These are phyloP conservation scores for Fusarium sp. DNA, from an alignment of 2,329 filamentous ascomycete species.

Conservation along the genomic window DNA sequence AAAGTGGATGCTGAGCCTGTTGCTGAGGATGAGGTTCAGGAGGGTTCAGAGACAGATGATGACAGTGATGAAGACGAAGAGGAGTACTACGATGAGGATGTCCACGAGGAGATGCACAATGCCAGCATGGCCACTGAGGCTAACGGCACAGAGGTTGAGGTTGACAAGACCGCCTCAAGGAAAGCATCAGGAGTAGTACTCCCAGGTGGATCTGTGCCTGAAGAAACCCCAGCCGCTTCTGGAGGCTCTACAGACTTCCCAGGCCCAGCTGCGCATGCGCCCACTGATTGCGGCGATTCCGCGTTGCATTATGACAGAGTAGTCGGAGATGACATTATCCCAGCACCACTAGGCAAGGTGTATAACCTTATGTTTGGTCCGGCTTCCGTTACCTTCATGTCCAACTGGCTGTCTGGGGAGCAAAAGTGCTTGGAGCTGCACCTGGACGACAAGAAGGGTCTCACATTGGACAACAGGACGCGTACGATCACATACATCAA, in stretches of 20 bases:
- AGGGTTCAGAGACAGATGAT: slow-evolving; percentile 68
- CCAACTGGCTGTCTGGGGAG: slow-evolving; percentile 85
- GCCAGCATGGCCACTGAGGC: slow-evolving; percentile 69
- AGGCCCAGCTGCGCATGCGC: slow-evolving; percentile 82
- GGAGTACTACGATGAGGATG: slow-evolving; percentile 74
- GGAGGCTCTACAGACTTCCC: slow-evolving; percentile 76
- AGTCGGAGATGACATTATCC: slow-evolving; percentile 86
- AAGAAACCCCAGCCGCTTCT: slow-evolving; percentile 61
- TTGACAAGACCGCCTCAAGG: slow-evolving; percentile 73
- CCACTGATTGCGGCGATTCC: slow-evolving; percentile 87
- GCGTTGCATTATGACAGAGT: slow-evolving; percentile 85
- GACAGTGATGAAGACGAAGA: slow-evolving; percentile 71
- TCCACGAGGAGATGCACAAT: slow-evolving; percentile 84
- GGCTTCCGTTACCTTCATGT: slow-evolving; percentile 82
- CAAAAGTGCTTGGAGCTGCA: slow-evolving; percentile 92
- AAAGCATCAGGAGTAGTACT: slow-evolving; percentile 74
- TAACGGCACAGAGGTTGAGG: slow-evolving; percentile 60
- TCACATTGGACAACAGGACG: slow-evolving; percentile 79
- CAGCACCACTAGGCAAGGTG: slow-evolving; percentile 90
- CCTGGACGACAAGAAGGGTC: slow-evolving; percentile 84
- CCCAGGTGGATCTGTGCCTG: slow-evolving; percentile 59
- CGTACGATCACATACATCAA: slow-evolving; percentile 91
- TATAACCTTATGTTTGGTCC: slow-evolving; percentile 90
- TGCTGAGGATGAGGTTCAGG: slow-evolving; percentile 58
- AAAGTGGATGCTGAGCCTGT: slow-evolving; percentile 72